Base-by-base conservation (phyloP, 805 yeast species). In the Candida nitratophila region DNA sequence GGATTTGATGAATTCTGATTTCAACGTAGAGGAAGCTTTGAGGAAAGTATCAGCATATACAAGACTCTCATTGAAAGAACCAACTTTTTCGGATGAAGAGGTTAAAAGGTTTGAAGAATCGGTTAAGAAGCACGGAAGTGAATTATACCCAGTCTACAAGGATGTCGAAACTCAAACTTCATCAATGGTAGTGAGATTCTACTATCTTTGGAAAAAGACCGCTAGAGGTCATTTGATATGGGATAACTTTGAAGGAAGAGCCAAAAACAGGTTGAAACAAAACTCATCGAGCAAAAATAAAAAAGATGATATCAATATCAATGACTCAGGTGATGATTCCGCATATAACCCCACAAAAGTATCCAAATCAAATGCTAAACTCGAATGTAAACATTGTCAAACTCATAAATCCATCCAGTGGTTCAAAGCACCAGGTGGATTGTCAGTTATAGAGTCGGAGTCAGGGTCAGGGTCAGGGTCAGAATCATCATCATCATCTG, bases 121-220 rank as follows among this genome's bases (percentile, higher is more conserved):
- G 2, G 86, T 91, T 11, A 68, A 68, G 30, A 72, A 76, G 44
- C 74, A 74, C 56, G 96, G 96, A 5, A 80, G 86, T 55, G 96
- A 90, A 53, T 64, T 93, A 26, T 80, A 78, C 57, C 87, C 83
- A 0, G 90, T 87, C 0, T 77, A 58, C 50, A 76, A 80, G 56
- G 77, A 74, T 45, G 93, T 91, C n/a, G 74, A 74, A 27, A 74
- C 89, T 0, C 95, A 86, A 53, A 68, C 88, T 0, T 67, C 79
- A 44, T 76, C 90, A 0, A 86, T 83, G 82, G 70, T 89, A 49
- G 98, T 91, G 1, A 65, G 97, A 45, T 89, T 73, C 59, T 91
- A 88, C 56, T 91, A 91, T 55, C 66, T 87, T 43, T 91, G 98
- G 98, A 90, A 90, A 63, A 90, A 90, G 60, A 83, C 96, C 0